Conservation (phyloP, 257 asterid species). For the Lycium ferocissimum region DNA sequence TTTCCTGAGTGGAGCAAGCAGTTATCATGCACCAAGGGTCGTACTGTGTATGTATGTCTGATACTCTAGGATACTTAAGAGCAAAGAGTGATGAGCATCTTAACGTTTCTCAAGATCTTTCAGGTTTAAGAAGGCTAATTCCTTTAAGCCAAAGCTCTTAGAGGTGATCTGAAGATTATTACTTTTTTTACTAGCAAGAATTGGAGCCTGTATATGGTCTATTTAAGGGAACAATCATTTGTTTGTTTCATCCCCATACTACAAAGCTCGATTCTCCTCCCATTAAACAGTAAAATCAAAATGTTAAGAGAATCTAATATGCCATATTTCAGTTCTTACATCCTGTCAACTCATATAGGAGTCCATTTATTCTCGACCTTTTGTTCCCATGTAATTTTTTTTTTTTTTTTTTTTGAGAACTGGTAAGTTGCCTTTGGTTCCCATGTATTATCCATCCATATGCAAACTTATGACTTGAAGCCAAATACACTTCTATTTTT, state of each 20-base stretch:
- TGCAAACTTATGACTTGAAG: not conserved
- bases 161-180: not conserved
- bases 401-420: too few relatives aligned
- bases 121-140: constrained; percentile 11
- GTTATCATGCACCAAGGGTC: not conserved
- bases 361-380: constrained; percentile 3
- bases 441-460: constrained; percentile 7
- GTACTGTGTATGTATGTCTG: not conserved
- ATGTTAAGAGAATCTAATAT: not conserved
- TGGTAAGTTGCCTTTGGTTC: not conserved
- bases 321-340: not conserved
- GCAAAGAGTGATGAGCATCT: not conserved
- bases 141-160: constrained; percentile 7
- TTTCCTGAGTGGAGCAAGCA: not conserved
- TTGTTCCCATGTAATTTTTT: not conserved
- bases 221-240: constrained; percentile 7
- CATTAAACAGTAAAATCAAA: not conserved
- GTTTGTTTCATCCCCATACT: not conserved
- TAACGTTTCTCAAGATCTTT: constrained; percentile 21
- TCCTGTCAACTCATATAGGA: not conserved
- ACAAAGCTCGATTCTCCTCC: constrained; percentile 20
- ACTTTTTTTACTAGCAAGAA: not conserved
- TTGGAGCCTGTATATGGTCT: constrained; percentile 14
- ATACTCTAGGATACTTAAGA: constrained; percentile 6
- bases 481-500: not conserved